A percentile compares a stretch with the other conserved stretches of the same genome.
These are phyloP conservation scores for Exophiala dermatitidis DNA, from an alignment of 2,329 filamentous ascomycete genomes.

Conservation along the genomic window DNA sequence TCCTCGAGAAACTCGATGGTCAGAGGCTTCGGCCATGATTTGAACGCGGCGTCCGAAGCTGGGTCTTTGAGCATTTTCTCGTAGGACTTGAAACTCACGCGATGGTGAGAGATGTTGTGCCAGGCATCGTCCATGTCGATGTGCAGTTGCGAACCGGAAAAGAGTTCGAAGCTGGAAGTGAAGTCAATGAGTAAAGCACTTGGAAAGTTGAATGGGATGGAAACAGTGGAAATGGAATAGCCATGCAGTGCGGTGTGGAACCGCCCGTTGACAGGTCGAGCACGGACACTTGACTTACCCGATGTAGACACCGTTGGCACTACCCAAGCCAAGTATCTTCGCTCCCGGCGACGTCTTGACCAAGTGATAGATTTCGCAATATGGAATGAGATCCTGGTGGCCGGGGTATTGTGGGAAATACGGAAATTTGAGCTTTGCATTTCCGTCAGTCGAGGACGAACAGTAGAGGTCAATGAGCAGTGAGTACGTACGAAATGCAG, in stretches of 20 bases:
- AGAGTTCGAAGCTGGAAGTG: conserved; percentile 24
- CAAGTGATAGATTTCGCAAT: conserved; percentile 26
- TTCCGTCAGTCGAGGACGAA: background rate
- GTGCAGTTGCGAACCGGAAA: conserved; percentile 25
- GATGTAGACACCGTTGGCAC: conserved; percentile 24
- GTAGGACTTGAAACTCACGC: conserved; percentile 25
- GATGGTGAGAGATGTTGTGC: conserved; percentile 27
- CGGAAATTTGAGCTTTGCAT: conserved; percentile 24
- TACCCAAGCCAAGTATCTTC: conserved; percentile 26
- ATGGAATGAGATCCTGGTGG: conserved; percentile 24
- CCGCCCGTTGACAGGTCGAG: background rate
- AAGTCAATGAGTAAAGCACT: background rate
- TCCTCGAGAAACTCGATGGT: conserved; percentile 28
- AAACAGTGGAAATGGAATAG: background rate
- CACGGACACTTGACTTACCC: conserved; percentile 18
- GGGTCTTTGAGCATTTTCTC: conserved; percentile 25
- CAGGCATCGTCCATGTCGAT: conserved; percentile 28
- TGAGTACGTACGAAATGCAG: conserved; percentile 24
- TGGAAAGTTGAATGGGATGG: background rate
- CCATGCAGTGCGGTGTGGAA: background rate
- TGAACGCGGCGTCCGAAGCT: conserved; percentile 18
- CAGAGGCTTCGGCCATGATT: conserved; percentile 25
- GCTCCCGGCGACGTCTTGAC: conserved; percentile 26
- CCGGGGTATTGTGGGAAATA: conserved; percentile 22
- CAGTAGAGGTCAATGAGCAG: background rate